phyloP scores from a whole-genome alignment of 2,329 filamentous ascomycete species.

The Epichloe gansuensis region DNA sequence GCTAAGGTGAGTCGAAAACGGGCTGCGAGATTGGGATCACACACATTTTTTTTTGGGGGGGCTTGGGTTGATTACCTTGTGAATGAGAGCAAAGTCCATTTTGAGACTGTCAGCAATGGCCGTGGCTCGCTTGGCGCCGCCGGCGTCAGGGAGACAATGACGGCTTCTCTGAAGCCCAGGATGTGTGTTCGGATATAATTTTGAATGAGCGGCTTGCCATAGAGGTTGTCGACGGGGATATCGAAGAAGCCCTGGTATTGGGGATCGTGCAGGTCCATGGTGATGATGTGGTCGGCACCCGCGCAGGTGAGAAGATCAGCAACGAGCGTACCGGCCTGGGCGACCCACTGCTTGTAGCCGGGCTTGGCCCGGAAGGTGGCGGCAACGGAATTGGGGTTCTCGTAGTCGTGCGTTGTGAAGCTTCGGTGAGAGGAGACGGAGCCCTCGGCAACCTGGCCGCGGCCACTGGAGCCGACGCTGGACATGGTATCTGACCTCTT shows the following conservation, averaged over 20 bases:
- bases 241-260: slow-evolving; percentile 99
- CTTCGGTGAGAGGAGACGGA: slow-evolving; percentile 32
- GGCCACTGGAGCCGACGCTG: slow-evolving; percentile 21
- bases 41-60: too few species aligned
- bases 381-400: slow-evolving; percentile 43
- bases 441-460: slow-evolving; percentile 25
- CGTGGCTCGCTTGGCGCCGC: slow-evolving; percentile 90
- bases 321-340: slow-evolving; percentile 88
- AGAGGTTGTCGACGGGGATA: slow-evolving; percentile 95
- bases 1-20: slow-evolving; percentile 23
- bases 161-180: slow-evolving; percentile 70
- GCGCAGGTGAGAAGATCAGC: slow-evolving; percentile 91
- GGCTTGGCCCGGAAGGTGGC: slow-evolving; percentile 61
- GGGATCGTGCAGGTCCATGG: slow-evolving; percentile 91
- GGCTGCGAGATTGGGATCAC: slow-evolving; percentile 6
- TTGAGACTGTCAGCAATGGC: slow-evolving; percentile 87
- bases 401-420: slow-evolving; percentile 54
- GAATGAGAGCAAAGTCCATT: slow-evolving; percentile 93
- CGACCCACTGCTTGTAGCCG: slow-evolving; percentile 97
- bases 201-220: slow-evolving; percentile 64
- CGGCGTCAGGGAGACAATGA: slow-evolving; percentile 92
- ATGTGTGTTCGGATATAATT: slow-evolving; percentile 69
- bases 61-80: slow-evolving; percentile 52
- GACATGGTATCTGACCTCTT: slow-evolving; percentile 25
- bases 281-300: slow-evolving; percentile 93